These are phyloP conservation scores for Gynochthodes officinalis DNA, from an alignment of 257 asterid species.

Conservation along the genomic window DNA sequence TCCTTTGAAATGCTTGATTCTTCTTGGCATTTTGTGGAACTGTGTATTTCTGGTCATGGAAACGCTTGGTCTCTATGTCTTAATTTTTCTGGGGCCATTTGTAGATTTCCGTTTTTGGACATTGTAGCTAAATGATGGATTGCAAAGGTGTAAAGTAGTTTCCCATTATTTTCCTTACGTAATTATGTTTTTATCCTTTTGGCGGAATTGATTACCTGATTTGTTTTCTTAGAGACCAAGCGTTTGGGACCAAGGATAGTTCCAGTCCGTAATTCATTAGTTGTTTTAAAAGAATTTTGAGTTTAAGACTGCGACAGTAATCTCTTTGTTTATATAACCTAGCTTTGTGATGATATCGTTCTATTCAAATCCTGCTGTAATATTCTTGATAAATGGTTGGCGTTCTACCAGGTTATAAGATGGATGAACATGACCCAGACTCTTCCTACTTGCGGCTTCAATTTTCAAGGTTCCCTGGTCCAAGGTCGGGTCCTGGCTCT, in stretches of 20 bases:
- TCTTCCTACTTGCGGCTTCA: conserved; percentile 48
- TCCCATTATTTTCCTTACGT: neutral
- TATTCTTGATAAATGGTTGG: conserved; percentile 4
- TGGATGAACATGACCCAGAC: conserved; percentile 49
- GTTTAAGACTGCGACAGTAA: too few relatives aligned
- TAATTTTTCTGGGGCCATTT: neutral
- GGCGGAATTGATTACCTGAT: neutral
- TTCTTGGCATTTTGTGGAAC: neutral
- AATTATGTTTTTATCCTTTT: neutral
- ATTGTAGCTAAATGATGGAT: neutral
- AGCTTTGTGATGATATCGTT: neutral
- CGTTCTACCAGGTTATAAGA: conserved; percentile 43
- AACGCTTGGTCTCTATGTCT: neutral
- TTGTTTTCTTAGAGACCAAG: neutral
- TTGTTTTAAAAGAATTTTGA: neutral
- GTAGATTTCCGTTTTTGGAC: neutral
- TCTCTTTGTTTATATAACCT: neutral
- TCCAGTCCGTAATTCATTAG: neutral
- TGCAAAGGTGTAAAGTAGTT: neutral
- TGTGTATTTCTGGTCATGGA: neutral
- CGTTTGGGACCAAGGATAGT: neutral
- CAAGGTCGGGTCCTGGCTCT: conserved; percentile 35
- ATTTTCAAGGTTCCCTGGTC: conserved; percentile 53
- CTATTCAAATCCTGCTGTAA: neutral
- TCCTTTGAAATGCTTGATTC: neutral